Conservation (phyloP, 2,329 filamentous ascomycete genomes). For the Neofusicoccum cordaticola region DNA sequence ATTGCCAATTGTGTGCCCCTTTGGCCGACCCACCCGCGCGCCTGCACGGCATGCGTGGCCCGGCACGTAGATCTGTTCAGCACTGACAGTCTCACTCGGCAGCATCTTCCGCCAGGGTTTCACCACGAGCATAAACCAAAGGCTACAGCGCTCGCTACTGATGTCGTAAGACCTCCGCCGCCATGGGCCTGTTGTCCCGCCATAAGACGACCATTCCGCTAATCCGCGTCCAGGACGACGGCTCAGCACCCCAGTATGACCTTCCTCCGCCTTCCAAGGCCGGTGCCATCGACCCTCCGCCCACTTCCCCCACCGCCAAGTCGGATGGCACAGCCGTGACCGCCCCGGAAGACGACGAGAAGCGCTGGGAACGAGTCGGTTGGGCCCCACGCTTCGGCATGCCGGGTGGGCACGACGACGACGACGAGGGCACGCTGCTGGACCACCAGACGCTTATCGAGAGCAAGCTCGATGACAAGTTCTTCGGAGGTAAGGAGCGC, state of each 20-base stretch:
- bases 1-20: conserved; percentile 13
- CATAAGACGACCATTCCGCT: conserved; percentile 12
- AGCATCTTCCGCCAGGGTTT: conserved; percentile 65
- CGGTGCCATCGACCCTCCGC: conserved; percentile 59
- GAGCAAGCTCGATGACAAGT: conserved; percentile 77
- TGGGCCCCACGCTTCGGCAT: conserved; percentile 84
- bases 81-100: conserved; percentile 17
- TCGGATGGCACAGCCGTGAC: conserved; percentile 24
- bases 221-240: conserved; percentile 56
- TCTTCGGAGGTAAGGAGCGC: conserved; percentile 70
- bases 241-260: conserved; percentile 66
- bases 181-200: conserved; percentile 12
- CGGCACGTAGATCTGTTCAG: conserved; percentile 13
- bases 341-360: conserved; percentile 49
- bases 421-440: conserved; percentile 63
- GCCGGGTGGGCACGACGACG: conserved; percentile 46
- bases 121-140: conserved; percentile 61
- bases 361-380: conserved; percentile 60
- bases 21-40: conserved; percentile 9
- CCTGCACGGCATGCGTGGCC: conserved; percentile 11
- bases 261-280: conserved; percentile 72
- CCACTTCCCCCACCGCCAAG: conserved; percentile 45
- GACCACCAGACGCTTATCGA: conserved; percentile 90
- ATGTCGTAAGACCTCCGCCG: conserved; percentile 53
- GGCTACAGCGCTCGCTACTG: conserved; percentile 71